Percentiles rank a stretch among this genome's conserved stretches.
Conservation (phyloP, 176 grass and related monocot species). For the Chloris gayana region DNA sequence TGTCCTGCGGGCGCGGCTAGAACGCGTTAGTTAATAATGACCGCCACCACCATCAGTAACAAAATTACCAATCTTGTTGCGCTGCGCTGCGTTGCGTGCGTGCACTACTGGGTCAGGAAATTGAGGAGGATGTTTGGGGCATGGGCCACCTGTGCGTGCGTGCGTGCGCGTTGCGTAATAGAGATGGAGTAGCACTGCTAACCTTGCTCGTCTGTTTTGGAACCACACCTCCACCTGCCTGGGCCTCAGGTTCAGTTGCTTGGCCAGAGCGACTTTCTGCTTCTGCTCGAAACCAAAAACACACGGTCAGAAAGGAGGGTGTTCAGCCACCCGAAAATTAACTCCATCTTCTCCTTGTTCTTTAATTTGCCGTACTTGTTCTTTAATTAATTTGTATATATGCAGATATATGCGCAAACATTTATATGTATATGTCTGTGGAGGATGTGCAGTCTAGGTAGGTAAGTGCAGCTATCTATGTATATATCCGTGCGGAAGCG, state of each 20-base stretch:
- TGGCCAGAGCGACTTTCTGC: conserved; percentile 90
- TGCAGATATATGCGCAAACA: too few relatives aligned
- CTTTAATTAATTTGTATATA: too few relatives aligned
- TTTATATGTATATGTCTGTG: not conserved
- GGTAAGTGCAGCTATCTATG: conserved; percentile 40
- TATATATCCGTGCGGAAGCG: too few relatives aligned
- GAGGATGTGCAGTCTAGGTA: conserved; percentile 8
- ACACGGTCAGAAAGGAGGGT: conserved; percentile 9
- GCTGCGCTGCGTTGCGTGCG: not conserved
- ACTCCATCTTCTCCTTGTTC: too few relatives aligned
- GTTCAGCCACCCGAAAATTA: not conserved
- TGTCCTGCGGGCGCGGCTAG: conserved; percentile 61
- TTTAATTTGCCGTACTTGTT: too few relatives aligned
- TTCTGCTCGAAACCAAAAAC: conserved; percentile 66
- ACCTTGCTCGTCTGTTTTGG: conserved; percentile 97
- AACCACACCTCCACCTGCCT: conserved; percentile 99
- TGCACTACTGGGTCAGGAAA: not conserved
- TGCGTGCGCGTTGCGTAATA: not conserved
- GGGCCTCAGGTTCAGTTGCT: conserved; percentile 91
- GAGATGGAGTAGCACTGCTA: conserved; percentile 21
- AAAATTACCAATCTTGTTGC: not conserved
- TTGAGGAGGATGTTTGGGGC: too few relatives aligned
- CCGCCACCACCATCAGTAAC: not conserved
- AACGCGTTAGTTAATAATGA: not conserved
- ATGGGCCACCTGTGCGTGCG: too few relatives aligned